Base-by-base conservation (phyloP, 257 asterid genomes). In the Voacanga thouarsii region DNA sequence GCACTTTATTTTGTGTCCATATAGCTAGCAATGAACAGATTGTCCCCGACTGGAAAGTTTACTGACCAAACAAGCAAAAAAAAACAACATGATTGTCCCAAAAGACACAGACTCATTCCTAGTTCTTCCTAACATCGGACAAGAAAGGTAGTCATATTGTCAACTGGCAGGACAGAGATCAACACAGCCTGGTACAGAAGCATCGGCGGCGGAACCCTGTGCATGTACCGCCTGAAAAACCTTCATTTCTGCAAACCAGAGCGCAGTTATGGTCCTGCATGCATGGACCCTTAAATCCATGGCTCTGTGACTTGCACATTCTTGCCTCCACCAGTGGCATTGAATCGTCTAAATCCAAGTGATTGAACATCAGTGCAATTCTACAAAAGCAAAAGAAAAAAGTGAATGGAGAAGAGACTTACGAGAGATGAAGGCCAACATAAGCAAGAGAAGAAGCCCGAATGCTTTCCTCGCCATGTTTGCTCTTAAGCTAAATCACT, bases 221-320 rank as follows among this genome's bases (percentile, higher is more conserved):
- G 84, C 92, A 88, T 10, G 21, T n/a, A 1, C 92, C 90, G 5
- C 90, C 89, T 12, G 89, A 67, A 76, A 86, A 87, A 2, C 90
- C 89, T 73, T 88, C 92, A 5, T 86, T 79, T 61, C 87, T 68
- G 82, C 92, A 88, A 43, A 88, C 88, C 19, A 85, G n/a, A 15
- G 89, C 92, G 78, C 90, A 88, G 45, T 85, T 86, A 75, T 86
- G 89, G 59, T 78, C 55, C 23, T 50, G 71, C 0, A 30, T 0
- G 47, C 92, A 88, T 53, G 77, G 21, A 12, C 90, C 92, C 65
- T 39, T 79, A 71, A 45, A 88, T 12, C 76, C 77, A 49, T 83
- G 90, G 82, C 90, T 88, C 82, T 77, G 67, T 18, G 92, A 86
- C 70, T 82, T 23, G 81, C 92, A 88, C 49, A 83, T 66, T 33